Conservation (phyloP, 1,284 basidiomycete genomes). For the Gomphus bonarii region DNA sequence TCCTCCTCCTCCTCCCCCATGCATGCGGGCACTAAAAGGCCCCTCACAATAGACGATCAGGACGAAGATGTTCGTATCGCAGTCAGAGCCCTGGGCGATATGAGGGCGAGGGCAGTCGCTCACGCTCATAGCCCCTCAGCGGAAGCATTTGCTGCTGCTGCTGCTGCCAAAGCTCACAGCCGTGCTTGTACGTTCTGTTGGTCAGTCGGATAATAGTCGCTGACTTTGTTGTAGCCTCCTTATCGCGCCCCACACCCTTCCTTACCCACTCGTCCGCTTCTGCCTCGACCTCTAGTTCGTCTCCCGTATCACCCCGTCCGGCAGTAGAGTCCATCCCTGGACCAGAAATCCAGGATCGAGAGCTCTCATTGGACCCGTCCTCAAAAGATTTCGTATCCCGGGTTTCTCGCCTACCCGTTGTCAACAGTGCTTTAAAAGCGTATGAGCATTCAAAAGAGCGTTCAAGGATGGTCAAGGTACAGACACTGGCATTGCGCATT, state of each 20-base stretch:
- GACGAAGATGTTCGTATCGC: slow-evolving; percentile 57
- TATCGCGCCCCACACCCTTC: slow-evolving; percentile 5
- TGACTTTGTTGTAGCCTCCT: slow-evolving; percentile 2
- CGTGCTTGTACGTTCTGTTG: slow-evolving; percentile 9
- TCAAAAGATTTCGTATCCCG: slow-evolving; percentile 35
- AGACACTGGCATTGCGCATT: slow-evolving; percentile 13
- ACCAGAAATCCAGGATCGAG: background rate
- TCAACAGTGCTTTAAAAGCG: slow-evolving; percentile 58
- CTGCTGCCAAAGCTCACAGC: slow-evolving; percentile 7
- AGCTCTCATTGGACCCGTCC: background rate
- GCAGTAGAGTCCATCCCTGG: background rate
- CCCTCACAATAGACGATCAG: slow-evolving; percentile 25
- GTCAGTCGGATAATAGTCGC: background rate
- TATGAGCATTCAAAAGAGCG: slow-evolving; percentile 73
- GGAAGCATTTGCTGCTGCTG: slow-evolving; percentile 15
- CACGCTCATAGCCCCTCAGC: slow-evolving; percentile 15
- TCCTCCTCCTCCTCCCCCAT: slow-evolving; percentile 1
- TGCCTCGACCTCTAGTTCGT: slow-evolving; percentile 5
- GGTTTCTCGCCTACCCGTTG: slow-evolving; percentile 42
- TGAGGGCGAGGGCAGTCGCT: slow-evolving; percentile 39
- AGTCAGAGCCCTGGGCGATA: slow-evolving; percentile 55
- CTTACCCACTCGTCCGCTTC: slow-evolving; percentile 6
- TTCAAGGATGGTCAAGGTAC: slow-evolving; percentile 67
- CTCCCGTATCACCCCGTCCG: slow-evolving; percentile 1
- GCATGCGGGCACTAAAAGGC: slow-evolving; percentile 7